Evolutionary conservation across 176 grass and related monocot species (phyloP).

Genomic region (Pharus latifolius): DNA sequence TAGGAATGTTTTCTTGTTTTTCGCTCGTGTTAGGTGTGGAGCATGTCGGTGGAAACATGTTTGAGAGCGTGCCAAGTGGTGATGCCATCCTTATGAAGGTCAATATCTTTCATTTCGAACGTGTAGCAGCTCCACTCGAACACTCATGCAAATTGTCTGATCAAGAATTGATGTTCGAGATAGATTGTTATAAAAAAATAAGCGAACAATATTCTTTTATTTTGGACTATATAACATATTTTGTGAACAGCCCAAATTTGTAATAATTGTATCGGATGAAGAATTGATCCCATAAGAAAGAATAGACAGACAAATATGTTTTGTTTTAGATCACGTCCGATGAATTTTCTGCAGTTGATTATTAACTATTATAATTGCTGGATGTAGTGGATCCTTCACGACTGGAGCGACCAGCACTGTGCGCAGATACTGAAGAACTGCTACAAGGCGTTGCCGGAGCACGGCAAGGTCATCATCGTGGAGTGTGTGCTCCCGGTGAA

Average conservation of each 20-base stretch:
- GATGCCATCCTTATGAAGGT: constrained; percentile 97
- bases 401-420: constrained; percentile 94
- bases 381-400: constrained; percentile 77
- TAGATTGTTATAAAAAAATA: too few relatives aligned
- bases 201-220: too few relatives aligned
- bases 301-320: too few relatives aligned
- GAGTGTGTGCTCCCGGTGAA: constrained; percentile 65
- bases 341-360: not conserved
- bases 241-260: too few relatives aligned
- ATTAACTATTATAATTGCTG: not conserved
- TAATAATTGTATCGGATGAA: too few relatives aligned
- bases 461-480: constrained; percentile 79
- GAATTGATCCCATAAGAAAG: too few relatives aligned
- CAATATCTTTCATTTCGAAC: not conserved
- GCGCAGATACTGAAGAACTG: constrained; percentile 72
- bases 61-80: constrained; percentile 41
- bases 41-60: constrained; percentile 90
- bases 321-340: too few relatives aligned
- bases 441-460: constrained; percentile 58
- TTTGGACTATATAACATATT: too few relatives aligned
- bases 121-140: too few relatives aligned
- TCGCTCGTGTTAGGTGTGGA: constrained; percentile 34
- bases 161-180: too few relatives aligned
- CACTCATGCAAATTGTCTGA: too few relatives aligned
- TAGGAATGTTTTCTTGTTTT: too few relatives aligned